Evolutionary conservation across 2,329 filamentous ascomycete genomes (phyloP).

Genomic region (Aureobasidium sp.): DNA sequence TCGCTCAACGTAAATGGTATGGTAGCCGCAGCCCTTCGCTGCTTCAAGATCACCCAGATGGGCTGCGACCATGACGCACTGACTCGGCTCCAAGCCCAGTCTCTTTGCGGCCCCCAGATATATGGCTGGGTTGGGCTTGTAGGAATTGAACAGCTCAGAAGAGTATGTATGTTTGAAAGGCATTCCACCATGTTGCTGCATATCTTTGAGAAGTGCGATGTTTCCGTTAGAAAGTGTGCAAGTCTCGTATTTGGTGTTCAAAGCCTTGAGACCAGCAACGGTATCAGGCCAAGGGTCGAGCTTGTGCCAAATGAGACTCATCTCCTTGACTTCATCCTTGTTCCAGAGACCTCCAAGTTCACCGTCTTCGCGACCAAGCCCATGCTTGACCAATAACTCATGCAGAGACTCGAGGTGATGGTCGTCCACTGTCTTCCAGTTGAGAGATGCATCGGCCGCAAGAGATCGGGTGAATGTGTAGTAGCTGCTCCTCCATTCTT

Average conservation of each 20-base stretch:
- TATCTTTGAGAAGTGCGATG: constrained; percentile 55
- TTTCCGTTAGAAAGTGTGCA: constrained; percentile 73
- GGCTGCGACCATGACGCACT: constrained; percentile 72
- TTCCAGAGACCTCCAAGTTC: constrained; percentile 46
- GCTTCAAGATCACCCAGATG: constrained; percentile 63
- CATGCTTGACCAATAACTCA: constrained; percentile 48
- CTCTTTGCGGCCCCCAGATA: constrained; percentile 61
- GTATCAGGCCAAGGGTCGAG: constrained; percentile 64
- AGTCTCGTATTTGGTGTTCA: constrained; percentile 51
- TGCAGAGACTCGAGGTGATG: constrained; percentile 60
- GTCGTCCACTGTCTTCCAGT: constrained; percentile 64
- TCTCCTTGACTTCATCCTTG: constrained; percentile 29
- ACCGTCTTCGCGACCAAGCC: constrained; percentile 16
- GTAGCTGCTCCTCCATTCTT: constrained; percentile 59
- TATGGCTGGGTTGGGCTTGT: constrained; percentile 63
- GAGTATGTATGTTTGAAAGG: constrained; percentile 58
- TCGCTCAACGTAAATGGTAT: constrained; percentile 69
- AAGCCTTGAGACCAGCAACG: constrained; percentile 45
- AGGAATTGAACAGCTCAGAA: constrained; percentile 63
- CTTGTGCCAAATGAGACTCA: constrained; percentile 63
- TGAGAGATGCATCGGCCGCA: constrained; percentile 35
- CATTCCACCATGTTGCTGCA: constrained; percentile 52
- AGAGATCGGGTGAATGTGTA: constrained; percentile 46
- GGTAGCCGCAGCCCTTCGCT: constrained; percentile 57
- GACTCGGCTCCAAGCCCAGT: constrained; percentile 48